phyloP scores from a whole-genome alignment of 176 grass and related monocot genomes.

The Eleusine coracana region DNA sequence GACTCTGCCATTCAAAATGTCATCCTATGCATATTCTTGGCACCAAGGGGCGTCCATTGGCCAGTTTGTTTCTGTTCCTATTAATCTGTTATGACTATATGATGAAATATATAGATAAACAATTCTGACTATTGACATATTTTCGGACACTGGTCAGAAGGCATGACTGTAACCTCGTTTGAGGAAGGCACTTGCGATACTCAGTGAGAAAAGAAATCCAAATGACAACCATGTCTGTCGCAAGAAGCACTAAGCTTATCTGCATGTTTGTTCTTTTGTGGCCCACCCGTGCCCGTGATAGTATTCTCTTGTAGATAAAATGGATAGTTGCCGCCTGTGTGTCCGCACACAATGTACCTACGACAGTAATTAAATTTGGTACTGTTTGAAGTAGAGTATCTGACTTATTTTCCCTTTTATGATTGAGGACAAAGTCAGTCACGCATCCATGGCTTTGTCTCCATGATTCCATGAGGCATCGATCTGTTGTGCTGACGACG shows the following conservation, averaged over 20 bases:
- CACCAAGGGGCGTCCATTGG: no score
- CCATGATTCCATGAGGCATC: no score
- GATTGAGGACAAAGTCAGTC: not conserved
- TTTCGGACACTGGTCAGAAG: conserved; percentile 75
- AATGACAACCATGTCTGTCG: conserved; percentile 97
- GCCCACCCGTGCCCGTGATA: not conserved
- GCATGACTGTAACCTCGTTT: conserved; percentile 75
- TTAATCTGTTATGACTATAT: not conserved
- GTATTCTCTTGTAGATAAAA: no score
- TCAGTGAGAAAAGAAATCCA: conserved; percentile 88
- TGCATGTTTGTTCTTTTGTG: not conserved
- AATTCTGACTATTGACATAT: conserved; percentile 55
- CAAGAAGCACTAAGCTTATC: conserved; percentile 49
- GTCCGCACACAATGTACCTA: no score
- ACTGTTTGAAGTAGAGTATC: not conserved
- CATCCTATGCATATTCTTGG: conserved; percentile 21
- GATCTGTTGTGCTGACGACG: no score
- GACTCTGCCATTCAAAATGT: conserved; percentile 99
- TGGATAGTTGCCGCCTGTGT: no score
- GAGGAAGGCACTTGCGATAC: conserved; percentile 79
- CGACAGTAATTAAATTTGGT: not conserved
- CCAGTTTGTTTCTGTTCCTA: no score
- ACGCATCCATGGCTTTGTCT: no score
- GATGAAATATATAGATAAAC: not conserved
- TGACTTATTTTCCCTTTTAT: not conserved